Percentiles rank a stretch among this genome's conserved stretches.
phyloP scores from a whole-genome alignment of 495 filamentous ascomycete genomes.

The Penicillium roqueforti region DNA sequence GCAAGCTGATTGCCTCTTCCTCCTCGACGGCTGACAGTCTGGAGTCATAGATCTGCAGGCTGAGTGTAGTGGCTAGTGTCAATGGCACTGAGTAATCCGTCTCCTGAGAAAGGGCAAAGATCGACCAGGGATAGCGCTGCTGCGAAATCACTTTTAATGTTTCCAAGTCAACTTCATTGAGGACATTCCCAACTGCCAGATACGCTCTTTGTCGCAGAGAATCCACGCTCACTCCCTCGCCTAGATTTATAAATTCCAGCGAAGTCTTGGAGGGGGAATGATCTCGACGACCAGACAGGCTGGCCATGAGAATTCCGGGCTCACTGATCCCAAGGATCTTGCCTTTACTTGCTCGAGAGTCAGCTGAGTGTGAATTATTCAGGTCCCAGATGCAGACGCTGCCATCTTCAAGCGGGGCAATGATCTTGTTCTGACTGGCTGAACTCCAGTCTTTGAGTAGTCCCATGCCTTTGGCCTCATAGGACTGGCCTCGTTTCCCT shows the following conservation, averaged over 20 bases:
- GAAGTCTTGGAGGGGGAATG: conserved; percentile 36
- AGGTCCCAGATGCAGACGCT: conserved; percentile 84
- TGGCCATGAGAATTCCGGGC: conserved; percentile 58
- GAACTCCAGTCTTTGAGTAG: conserved; percentile 51
- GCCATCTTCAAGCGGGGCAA: conserved; percentile 81
- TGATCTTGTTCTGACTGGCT: conserved; percentile 51
- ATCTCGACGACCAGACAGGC: conserved; percentile 42
- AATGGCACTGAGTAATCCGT: conserved; percentile 64
- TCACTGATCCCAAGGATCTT: conserved; percentile 60
- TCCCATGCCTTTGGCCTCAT: conserved; percentile 59
- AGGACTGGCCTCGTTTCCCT: conserved; percentile 40
- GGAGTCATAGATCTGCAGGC: conserved; percentile 80
- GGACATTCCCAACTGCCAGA: conserved; percentile 68
- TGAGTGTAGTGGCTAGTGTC: conserved; percentile 79
- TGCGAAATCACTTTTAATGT: conserved; percentile 68
- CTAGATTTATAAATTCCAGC: conserved; percentile 62
- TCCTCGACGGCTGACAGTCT: conserved; percentile 47
- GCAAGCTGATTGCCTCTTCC: conserved; percentile 39
- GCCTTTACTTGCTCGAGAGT: conserved; percentile 48
- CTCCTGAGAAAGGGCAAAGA: conserved; percentile 77
- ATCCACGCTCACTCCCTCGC: conserved; percentile 82
- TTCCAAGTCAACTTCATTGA: conserved; percentile 81
- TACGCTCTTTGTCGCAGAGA: conserved; percentile 64
- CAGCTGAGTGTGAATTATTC: conserved; percentile 49
- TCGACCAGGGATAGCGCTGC: conserved; percentile 75